These are phyloP conservation scores for Colletotrichum spaethianum DNA, from an alignment of 2,329 filamentous ascomycete genomes.

Conservation along the genomic window DNA sequence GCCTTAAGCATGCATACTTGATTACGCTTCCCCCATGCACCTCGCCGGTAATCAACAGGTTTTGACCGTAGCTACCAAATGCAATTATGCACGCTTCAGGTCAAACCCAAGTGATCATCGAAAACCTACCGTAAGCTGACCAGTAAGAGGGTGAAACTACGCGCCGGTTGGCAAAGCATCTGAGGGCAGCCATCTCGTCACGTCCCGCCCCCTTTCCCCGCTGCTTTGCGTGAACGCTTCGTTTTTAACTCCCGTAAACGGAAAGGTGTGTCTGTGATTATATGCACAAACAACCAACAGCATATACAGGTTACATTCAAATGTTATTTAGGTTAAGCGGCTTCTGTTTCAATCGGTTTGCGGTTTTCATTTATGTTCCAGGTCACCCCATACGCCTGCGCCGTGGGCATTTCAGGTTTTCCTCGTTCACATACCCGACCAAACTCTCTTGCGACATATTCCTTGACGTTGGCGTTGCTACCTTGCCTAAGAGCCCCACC, in stretches of 20 bases:
- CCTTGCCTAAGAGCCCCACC: not conserved
- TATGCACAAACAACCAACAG: not conserved
- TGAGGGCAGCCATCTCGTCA: not conserved
- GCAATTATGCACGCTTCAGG: not conserved
- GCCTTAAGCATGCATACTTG: not conserved
- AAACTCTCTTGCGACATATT: not conserved
- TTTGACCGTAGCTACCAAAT: too few relatives aligned
- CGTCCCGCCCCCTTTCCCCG: too few relatives aligned
- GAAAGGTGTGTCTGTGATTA: not conserved
- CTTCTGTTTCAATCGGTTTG: too few relatives aligned
- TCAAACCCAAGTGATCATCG: too few relatives aligned
- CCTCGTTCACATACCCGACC: not conserved
- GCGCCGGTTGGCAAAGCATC: not conserved
- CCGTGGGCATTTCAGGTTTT: not conserved
- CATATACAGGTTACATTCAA: not conserved
- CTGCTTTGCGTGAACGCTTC: too few relatives aligned
- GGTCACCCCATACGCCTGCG: not conserved
- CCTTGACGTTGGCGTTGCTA: not conserved
- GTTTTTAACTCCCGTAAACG: not conserved
- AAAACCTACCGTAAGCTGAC: too few relatives aligned
- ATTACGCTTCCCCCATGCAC: not conserved
- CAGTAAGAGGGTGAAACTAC: not conserved
- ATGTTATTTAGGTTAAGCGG: not conserved
- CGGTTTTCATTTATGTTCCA: not conserved
- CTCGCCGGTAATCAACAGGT: not conserved